Conservation (phyloP, 108 stramenopile species). For the Stephanodiscus triporus region DNA sequence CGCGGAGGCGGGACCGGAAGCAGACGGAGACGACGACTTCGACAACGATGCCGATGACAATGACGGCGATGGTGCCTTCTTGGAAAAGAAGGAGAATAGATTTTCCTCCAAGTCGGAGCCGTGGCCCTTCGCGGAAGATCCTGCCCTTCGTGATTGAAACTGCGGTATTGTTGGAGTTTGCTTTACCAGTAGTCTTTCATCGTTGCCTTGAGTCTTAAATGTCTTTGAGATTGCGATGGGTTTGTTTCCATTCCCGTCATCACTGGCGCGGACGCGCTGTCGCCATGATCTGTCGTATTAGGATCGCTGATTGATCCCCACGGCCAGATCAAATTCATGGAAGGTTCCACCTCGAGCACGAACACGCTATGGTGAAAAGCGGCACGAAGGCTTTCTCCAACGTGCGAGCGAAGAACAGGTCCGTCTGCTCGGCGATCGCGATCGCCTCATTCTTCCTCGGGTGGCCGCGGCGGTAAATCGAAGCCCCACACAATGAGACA, state of each 20-base stretch:
- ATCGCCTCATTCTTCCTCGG: slow-evolving; percentile 11
- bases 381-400: slow-evolving; percentile 40
- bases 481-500: slow-evolving; percentile 14
- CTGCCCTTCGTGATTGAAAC: no score
- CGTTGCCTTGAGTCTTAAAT: no score
- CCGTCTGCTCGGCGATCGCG: slow-evolving; percentile 30
- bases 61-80: no score
- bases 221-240: slow-evolving; percentile 38
- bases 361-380: slow-evolving; percentile 38
- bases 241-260: slow-evolving; percentile 22
- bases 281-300: not conserved
- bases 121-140: no score
- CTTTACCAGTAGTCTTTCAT: no score
- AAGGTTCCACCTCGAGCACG: slow-evolving; percentile 26
- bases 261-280: slow-evolving; percentile 27
- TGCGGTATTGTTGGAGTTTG: no score
- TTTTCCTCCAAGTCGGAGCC: no score
- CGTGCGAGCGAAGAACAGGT: slow-evolving; percentile 25
- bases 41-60: no score
- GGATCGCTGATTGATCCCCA: slow-evolving; percentile 40
- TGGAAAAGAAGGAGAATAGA: no score
- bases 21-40: no score
- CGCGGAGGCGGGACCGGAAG: no score
- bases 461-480: slow-evolving; percentile 16
- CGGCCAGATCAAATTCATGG: slow-evolving; percentile 14